Evolutionary conservation across 1,284 basidiomycete genomes (phyloP).

Genomic region (Trichosporon sp.): DNA sequence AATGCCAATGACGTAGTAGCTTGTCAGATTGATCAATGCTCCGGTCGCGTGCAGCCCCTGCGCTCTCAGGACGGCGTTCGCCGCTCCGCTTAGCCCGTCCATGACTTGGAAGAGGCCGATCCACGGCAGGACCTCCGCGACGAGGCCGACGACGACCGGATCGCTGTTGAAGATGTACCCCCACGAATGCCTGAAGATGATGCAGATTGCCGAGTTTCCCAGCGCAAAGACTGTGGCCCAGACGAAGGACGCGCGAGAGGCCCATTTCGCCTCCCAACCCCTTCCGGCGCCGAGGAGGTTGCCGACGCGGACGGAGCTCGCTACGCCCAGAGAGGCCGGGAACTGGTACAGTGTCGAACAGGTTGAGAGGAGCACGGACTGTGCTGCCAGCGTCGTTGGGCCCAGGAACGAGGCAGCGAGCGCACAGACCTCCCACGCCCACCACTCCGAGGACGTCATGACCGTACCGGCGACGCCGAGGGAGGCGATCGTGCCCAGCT

Average conservation of each 20-base stretch:
- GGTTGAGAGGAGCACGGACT: slow-evolving; percentile 54
- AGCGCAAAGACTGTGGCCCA: slow-evolving; percentile 58
- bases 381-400: slow-evolving; percentile 52
- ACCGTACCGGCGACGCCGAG: slow-evolving; percentile 66
- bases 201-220: slow-evolving; percentile 62
- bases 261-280: slow-evolving; percentile 60
- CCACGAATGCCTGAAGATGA: slow-evolving; percentile 67
- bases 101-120: slow-evolving; percentile 64
- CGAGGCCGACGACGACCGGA: slow-evolving; percentile 56
- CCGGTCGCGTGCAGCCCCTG: slow-evolving; percentile 58
- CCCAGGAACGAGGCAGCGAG: slow-evolving; percentile 46
- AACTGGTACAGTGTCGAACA: slow-evolving; percentile 74
- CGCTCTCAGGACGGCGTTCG: slow-evolving; percentile 69
- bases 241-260: slow-evolving; percentile 59
- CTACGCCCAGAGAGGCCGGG: slow-evolving; percentile 72
- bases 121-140: slow-evolving; percentile 64
- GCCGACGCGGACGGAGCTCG: slow-evolving; percentile 76
- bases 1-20: slow-evolving; percentile 51
- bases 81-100: slow-evolving; percentile 65
- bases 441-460: slow-evolving; percentile 56
- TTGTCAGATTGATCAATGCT: slow-evolving; percentile 51
- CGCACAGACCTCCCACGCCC: slow-evolving; percentile 48
- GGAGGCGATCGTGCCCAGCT: slow-evolving; percentile 64
- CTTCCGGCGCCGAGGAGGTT: slow-evolving; percentile 72
- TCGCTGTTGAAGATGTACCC: slow-evolving; percentile 81